Evolutionary conservation across 768 basidiomycete species (phyloP), one percentile per base, ranked within the genome.

Genomic region (Xerocomus potaroensis): DNA sequence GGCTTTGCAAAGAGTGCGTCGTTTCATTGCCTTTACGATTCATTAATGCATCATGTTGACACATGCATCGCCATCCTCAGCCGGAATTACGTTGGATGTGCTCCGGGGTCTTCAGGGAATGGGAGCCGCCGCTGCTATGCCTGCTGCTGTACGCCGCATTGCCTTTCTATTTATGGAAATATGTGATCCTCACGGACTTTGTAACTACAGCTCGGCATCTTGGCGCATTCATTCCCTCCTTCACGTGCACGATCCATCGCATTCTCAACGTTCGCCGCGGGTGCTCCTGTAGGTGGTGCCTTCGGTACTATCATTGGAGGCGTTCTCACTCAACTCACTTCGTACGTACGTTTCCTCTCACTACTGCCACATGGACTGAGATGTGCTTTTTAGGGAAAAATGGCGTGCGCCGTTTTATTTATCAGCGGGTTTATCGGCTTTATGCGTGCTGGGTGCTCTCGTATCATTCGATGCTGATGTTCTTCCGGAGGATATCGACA

Each of bases 201-300:
- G 37, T 35, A 24, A n/a, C n/a, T 34, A 18, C 50, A 89, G 81
- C 61, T 92, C 2, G 91, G 92, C 1, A 92, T 90, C 47, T 74
- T 95, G 27, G 91, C 92, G 0, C 76, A 84, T 38, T 70, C 81
- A 0, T 95, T 94, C 62, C 83, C 85, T 4, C 74, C 77, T 0
- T 83, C 84, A 1, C 70, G 70, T 11, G 74, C 81, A 0, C 78
- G 92, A 9, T 80, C 87, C 1, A 64, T 80, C 1, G 92, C 90
- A 0, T 95, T 94, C 51, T 79, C 92, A 0, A 81, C 84, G 0
- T 94, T 92, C 53, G 75, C 84, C 1, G 88, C 90, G 0, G 93
- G 93, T 22, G 88, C 86, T 1, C 91, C 92, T 0, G 59, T 93
- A 5, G 92, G 92, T 0, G 85, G 76, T 0, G 84, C 79, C 0